Evolutionary conservation across 2,329 filamentous ascomycete species (phyloP), one percentile per base, ranked within the genome.

Genomic region (Fusarium papillatum): DNA sequence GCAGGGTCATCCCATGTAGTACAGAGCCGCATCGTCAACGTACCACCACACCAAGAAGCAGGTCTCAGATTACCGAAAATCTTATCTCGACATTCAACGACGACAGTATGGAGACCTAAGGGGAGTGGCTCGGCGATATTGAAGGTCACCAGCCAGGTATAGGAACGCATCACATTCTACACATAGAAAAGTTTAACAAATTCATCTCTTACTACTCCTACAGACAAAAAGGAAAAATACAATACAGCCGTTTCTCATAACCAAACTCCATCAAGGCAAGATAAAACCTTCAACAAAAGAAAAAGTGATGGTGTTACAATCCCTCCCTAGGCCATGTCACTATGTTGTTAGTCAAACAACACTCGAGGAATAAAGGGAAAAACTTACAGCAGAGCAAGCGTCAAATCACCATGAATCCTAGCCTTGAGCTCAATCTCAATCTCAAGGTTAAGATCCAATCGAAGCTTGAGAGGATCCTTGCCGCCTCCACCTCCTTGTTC

Each of bases 391-490:
- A 97, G 88, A 75, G 92, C 93, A 76, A 97, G 84, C 39, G 94
- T 95, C 75, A 97, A 85, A 85, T 97, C 95, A 81, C 95, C 95
- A 79, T 95, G 92, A 76, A 97, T 95, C 83, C 93, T 93, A 24
- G 95, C 95, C 88, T 97, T 97, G 72, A 97, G 89, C 79, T 95
- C 93, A 73, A 97, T 94, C 84, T 97, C 95, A 62, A 97, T 89
- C 77, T 97, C 95, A 69, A 97, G 87, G 83, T 97, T 97, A 68
- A 95, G 88, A 81, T 97, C 95, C 26, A 97, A 86, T 43, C 92
- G 90, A 78, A 97, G 84, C 82, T 93, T 93, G 81, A 96, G 85
- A 31, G 79, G 69, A 36, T 80, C 78, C 5, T 79, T 79, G n/a
- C 74, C 77, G 36, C 75, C 76, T 7, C 77, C 77, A 11, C 71